phyloP scores from a whole-genome alignment of 352 stramenopile species.

The Phytophthora pisi region DNA sequence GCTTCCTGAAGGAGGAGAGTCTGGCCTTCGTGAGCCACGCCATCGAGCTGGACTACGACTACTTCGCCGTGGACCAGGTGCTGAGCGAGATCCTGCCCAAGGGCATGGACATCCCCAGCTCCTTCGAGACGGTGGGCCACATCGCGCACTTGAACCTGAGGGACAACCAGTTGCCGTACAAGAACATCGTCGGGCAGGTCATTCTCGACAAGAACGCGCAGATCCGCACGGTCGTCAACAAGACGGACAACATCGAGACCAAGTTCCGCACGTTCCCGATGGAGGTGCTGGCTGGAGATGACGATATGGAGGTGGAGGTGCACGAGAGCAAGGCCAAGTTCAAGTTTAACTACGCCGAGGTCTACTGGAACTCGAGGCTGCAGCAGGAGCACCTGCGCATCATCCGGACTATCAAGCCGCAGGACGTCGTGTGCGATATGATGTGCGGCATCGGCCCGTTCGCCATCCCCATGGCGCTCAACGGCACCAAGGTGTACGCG shows the following conservation, averaged over 20 bases:
- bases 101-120: conserved; percentile 89
- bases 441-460: conserved; percentile 98
- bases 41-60: conserved; percentile 81
- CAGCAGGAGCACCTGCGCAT: conserved; percentile 95
- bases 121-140: conserved; percentile 97
- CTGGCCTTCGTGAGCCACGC: conserved; percentile 67
- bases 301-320: conserved; percentile 87
- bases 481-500: conserved; percentile 85
- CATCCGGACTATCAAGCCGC: conserved; percentile 71
- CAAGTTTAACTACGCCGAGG: conserved; percentile 94
- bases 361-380: conserved; percentile 98
- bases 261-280: conserved; percentile 97
- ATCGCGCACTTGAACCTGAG: conserved; percentile 98
- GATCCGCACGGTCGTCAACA: conserved; percentile 98
- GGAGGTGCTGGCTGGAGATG: conserved; percentile 93
- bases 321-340: conserved; percentile 95
- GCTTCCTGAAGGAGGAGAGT: conserved; percentile 60
- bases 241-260: conserved; percentile 95
- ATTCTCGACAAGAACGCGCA: conserved; percentile 97
- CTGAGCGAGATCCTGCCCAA: conserved; percentile 86
- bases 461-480: conserved; percentile 91
- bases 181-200: conserved; percentile 96
- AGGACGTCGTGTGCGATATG: conserved; percentile 92
- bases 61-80: conserved; percentile 81
- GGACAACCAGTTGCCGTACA: conserved; percentile 94